A percentile compares a stretch with the other conserved stretches of the same genome.
Conservation (phyloP, 352 stramenopile genomes). For the Globisporangium paroecandrum region DNA sequence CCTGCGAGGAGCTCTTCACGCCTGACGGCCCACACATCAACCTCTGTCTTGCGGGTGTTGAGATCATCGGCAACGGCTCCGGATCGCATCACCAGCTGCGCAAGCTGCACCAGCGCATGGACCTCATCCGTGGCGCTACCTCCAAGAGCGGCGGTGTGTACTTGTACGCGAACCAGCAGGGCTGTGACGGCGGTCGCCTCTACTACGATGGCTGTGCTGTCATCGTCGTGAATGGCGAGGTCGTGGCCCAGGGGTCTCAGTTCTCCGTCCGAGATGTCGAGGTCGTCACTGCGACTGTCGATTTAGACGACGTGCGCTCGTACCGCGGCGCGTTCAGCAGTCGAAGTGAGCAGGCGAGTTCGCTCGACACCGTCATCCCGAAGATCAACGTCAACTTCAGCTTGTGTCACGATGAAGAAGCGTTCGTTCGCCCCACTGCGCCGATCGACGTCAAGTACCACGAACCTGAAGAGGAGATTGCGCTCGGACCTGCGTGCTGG, state of each 20-base stretch:
- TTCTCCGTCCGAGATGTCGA: slow-evolving; percentile 97
- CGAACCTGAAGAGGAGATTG: slow-evolving; percentile 96
- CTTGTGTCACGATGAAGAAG: slow-evolving; percentile 63
- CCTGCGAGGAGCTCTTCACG: slow-evolving; percentile 98
- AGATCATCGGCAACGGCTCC: slow-evolving; percentile 98
- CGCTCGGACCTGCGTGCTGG: slow-evolving; percentile 96
- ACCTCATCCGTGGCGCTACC: slow-evolving; percentile 89
- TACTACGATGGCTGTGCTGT: slow-evolving; percentile 98
- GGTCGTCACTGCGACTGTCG: slow-evolving; percentile 95
- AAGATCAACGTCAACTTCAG: slow-evolving; percentile 76
- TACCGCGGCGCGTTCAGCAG: slow-evolving; percentile 93
- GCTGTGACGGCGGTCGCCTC: slow-evolving; percentile 94
- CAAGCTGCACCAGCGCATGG: slow-evolving; percentile 91
- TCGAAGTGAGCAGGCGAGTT: slow-evolving; percentile 93
- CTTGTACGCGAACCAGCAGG: slow-evolving; percentile 97
- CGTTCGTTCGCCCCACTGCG: slow-evolving; percentile 34
- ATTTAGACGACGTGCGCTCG: slow-evolving; percentile 97
- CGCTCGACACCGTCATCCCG: slow-evolving; percentile 58
- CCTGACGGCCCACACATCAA: slow-evolving; percentile 94
- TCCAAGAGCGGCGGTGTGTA: slow-evolving; percentile 98
- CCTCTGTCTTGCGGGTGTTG: slow-evolving; percentile 90
- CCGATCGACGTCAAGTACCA: slow-evolving; percentile 78
- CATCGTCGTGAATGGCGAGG: slow-evolving; percentile 96
- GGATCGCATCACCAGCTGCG: slow-evolving; percentile 97
- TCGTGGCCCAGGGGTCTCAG: slow-evolving; percentile 95